A percentile compares a stretch with the other conserved stretches of the same genome.
Evolutionary conservation across 1,284 basidiomycete genomes (phyloP).

Genomic region (Flammula alnicola): DNA sequence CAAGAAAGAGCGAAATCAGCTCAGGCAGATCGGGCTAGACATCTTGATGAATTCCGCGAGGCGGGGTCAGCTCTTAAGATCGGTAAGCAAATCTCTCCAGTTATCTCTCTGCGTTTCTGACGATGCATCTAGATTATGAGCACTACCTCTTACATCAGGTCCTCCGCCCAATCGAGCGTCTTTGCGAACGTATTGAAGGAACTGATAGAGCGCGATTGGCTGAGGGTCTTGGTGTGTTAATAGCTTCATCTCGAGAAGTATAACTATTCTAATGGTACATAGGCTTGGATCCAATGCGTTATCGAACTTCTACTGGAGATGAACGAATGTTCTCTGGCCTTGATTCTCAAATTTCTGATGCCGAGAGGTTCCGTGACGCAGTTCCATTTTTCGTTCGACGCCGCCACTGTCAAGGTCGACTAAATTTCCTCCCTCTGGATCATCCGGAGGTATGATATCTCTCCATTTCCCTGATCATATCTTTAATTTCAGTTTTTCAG

Average conservation of each 20-base stretch:
- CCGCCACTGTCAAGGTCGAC: slow-evolving; percentile 67
- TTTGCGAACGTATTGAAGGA: slow-evolving; percentile 96
- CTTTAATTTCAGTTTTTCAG: slow-evolving; percentile 24
- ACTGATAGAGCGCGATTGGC: slow-evolving; percentile 92
- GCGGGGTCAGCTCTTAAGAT: slow-evolving; percentile 71
- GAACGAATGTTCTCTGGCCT: slow-evolving; percentile 81
- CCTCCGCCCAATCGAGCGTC: slow-evolving; percentile 91
- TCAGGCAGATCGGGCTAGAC: slow-evolving; percentile 91
- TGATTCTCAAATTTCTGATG: slow-evolving; percentile 90
- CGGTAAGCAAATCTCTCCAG: slow-evolving; percentile 50
- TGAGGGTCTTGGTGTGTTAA: slow-evolving; percentile 84
- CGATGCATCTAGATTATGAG: slow-evolving; percentile 72
- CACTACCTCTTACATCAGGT: slow-evolving; percentile 93
- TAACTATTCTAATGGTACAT: not conserved
- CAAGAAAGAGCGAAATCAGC: slow-evolving; percentile 76
- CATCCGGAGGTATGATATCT: slow-evolving; percentile 65
- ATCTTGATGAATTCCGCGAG: slow-evolving; percentile 90
- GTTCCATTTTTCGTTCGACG: slow-evolving; percentile 77
- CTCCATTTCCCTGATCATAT: not conserved
- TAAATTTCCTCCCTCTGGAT: slow-evolving; percentile 68
- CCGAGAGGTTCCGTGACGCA: slow-evolving; percentile 83
- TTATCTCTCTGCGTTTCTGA: not conserved
- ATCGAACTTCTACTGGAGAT: slow-evolving; percentile 58
- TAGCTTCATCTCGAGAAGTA: not conserved
- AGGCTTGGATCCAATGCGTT: slow-evolving; percentile 89